Percentiles rank a stretch among this genome's conserved stretches.
These are phyloP conservation scores for Hibiscus trionum DNA, from an alignment of 345 rosid species.

Conservation along the genomic window DNA sequence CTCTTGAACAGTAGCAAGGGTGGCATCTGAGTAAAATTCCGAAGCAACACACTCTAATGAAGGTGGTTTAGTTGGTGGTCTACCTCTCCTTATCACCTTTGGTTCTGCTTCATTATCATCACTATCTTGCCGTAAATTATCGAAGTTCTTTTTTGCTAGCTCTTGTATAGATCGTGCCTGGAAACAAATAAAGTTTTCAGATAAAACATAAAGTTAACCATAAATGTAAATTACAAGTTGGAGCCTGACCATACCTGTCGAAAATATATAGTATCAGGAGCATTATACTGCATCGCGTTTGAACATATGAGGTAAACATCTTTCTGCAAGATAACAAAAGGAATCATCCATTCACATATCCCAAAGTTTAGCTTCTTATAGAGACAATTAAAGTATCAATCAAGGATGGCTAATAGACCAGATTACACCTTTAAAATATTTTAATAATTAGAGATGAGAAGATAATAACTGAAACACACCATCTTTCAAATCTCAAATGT, in stretches of 20 bases:
- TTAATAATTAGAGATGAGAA: not conserved
- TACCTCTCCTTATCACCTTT: constrained; percentile 54
- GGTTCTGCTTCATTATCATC: constrained; percentile 51
- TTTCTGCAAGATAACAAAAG: constrained; percentile 33
- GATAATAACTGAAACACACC: not conserved
- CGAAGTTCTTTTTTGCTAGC: constrained; percentile 72
- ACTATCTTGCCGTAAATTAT: constrained; percentile 72
- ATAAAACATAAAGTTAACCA: not conserved
- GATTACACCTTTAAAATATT: not conserved
- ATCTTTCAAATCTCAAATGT: not conserved
- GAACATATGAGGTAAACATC: constrained; percentile 70
- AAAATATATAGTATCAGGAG: constrained; percentile 66
- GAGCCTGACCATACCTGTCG: constrained; percentile 56
- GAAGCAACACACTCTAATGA: constrained; percentile 33
- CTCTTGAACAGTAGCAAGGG: constrained; percentile 46
- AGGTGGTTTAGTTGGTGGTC: constrained; percentile 46
- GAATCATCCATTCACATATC: not conserved
- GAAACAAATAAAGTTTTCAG: constrained; percentile 13
- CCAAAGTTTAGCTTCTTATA: not conserved
- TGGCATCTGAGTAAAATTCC: constrained; percentile 43
- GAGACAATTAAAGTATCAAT: not conserved
- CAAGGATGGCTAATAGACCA: not conserved
- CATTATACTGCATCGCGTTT: constrained; percentile 92
- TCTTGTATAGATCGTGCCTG: constrained; percentile 89
- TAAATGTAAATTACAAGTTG: constrained; percentile 6